Evolutionary conservation across 768 basidiomycete species (phyloP).

Genomic region (Boletus fagicola): DNA sequence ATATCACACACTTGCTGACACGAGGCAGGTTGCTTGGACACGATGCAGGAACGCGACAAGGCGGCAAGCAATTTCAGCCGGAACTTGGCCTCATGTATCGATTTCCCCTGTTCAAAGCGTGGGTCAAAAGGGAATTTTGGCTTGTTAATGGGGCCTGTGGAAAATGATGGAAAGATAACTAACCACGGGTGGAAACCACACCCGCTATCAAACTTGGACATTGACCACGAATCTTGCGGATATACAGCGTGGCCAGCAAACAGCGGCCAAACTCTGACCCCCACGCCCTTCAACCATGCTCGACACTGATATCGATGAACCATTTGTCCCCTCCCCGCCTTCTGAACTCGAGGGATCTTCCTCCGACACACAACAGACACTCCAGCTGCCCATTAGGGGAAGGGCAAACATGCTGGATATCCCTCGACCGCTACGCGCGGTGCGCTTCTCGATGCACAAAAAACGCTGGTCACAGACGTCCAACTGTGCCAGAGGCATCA

Average conservation of each 20-base stretch:
- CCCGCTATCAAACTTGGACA: not conserved
- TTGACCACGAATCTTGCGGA: conserved; percentile 13
- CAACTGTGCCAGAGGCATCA: conserved; percentile 35
- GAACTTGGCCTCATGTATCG: conserved; percentile 31
- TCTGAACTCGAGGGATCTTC: conserved; percentile 27
- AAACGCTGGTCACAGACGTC: conserved; percentile 34
- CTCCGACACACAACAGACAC: conserved; percentile 28
- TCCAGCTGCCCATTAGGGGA: conserved; percentile 14
- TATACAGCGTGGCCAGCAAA: conserved; percentile 5
- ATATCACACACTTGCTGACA: conserved; percentile 10
- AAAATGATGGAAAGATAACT: not conserved
- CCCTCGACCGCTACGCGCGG: conserved; percentile 31
- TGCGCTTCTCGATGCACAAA: conserved; percentile 34
- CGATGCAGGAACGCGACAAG: conserved; percentile 24
- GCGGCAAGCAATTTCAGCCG: conserved; percentile 9
- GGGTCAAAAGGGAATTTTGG: conserved; percentile 3
- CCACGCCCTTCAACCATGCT: conserved; percentile 22
- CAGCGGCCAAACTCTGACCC: conserved; percentile 7
- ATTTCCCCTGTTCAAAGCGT: conserved; percentile 15
- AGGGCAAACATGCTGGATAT: conserved; percentile 24
- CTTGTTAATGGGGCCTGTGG: conserved; percentile 18
- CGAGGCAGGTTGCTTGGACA: conserved; percentile 22
- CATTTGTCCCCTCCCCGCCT: conserved; percentile 31
- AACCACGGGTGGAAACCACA: not conserved
- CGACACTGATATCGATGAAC: conserved; percentile 30